Conservation (phyloP, 2,329 filamentous ascomycete species). For the Metarhizium rileyi region DNA sequence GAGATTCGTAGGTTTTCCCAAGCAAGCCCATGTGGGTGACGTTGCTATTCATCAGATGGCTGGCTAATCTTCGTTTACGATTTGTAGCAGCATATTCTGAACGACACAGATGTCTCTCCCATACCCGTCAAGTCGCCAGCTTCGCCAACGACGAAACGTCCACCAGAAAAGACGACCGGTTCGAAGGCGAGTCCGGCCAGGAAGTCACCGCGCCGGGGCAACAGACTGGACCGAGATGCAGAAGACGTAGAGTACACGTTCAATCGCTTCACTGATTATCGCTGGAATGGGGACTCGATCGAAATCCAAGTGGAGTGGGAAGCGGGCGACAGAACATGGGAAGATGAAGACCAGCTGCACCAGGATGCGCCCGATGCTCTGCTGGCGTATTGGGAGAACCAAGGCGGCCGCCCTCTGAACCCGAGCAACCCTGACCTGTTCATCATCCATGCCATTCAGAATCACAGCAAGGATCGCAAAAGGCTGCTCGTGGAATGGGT, state of each 20-base stretch:
- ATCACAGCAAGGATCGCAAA: conserved; percentile 19
- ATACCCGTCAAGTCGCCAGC: background rate
- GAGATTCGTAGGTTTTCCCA: conserved; percentile 1
- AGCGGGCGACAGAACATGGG: conserved; percentile 21
- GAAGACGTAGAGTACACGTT: conserved; percentile 12
- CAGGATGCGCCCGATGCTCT: conserved; percentile 20
- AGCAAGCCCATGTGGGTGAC: background rate
- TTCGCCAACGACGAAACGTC: too few relatives aligned
- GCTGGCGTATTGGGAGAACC: conserved; percentile 22
- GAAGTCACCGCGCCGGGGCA: background rate
- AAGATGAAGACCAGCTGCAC: conserved; percentile 23
- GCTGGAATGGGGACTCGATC: conserved; percentile 20
- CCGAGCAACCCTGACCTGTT: conserved; percentile 20
- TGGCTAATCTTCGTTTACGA: background rate
- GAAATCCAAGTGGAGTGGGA: conserved; percentile 24
- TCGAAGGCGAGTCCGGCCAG: background rate
- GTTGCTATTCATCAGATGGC: background rate
- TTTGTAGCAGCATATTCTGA: background rate
- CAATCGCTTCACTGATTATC: conserved; percentile 16
- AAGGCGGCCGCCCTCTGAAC: conserved; percentile 22
- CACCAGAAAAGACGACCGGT: background rate
- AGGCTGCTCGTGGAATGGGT: conserved; percentile 26
- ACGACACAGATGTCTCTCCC: background rate
- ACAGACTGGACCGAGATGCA: background rate
- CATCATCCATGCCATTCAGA: conserved; percentile 23